phyloP scores from a whole-genome alignment of 768 basidiomycete genomes.

The Amanita brunnescens region DNA sequence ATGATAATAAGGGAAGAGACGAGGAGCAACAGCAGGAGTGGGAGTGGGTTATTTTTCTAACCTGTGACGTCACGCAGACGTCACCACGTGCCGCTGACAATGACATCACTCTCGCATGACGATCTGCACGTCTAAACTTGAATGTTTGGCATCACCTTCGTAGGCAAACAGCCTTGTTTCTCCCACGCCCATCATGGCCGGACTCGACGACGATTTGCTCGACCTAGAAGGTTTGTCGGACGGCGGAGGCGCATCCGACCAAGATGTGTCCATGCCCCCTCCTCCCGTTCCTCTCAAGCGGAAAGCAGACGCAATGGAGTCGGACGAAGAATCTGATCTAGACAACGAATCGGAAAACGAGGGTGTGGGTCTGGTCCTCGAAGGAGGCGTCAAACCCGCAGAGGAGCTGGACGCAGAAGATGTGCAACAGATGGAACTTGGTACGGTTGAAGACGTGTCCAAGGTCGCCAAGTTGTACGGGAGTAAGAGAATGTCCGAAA shows the following conservation, averaged over 20 bases:
- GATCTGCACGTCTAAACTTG: background rate
- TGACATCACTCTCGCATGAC: background rate
- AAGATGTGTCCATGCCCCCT: slow-evolving; percentile 17
- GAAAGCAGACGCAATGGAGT: slow-evolving; percentile 41
- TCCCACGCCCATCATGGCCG: slow-evolving; percentile 50
- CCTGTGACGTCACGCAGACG: slow-evolving; percentile 7
- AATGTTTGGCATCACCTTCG: background rate
- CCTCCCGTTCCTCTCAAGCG: slow-evolving; percentile 43
- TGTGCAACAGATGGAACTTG: slow-evolving; percentile 91
- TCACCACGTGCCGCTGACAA: background rate
- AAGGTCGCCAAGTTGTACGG: slow-evolving; percentile 86
- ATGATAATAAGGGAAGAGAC: background rate
- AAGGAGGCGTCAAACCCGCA: slow-evolving; percentile 88
- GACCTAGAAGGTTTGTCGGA: slow-evolving; percentile 86
- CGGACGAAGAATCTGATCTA: slow-evolving; percentile 46
- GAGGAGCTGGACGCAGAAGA: slow-evolving; percentile 93
- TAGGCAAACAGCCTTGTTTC: background rate
- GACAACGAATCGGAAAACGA: slow-evolving; percentile 40
- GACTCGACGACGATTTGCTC: slow-evolving; percentile 85
- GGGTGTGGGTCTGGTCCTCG: slow-evolving; percentile 57
- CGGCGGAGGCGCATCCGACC: slow-evolving; percentile 44
- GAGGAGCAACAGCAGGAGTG: slow-evolving; percentile 1
- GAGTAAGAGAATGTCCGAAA: slow-evolving; percentile 82
- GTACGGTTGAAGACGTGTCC: slow-evolving; percentile 72
- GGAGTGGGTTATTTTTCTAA: slow-evolving; percentile 4